Conservation (phyloP, 805 yeast species). For the Yarrowia hollandica region DNA sequence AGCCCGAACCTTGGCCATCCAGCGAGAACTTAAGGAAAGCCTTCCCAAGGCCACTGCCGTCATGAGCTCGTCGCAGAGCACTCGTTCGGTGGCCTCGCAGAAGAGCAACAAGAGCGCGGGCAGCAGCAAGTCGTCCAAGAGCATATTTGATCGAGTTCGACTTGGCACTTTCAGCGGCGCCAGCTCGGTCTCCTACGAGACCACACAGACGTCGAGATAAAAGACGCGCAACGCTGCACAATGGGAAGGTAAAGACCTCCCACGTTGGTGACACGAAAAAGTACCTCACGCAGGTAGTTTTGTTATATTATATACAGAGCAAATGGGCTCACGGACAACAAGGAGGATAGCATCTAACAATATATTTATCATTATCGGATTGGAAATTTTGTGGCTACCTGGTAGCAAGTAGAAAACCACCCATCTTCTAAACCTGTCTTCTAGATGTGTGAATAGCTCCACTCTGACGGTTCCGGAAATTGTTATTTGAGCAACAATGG, state of each 20-base stretch:
- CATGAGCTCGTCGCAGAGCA: slow-evolving; percentile 6
- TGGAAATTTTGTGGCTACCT: no score
- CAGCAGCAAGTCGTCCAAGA: slow-evolving; percentile 4
- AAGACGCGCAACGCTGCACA: no score
- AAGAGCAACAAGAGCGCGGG: slow-evolving; percentile 19
- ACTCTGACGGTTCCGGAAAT: no score
- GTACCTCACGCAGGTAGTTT: no score
- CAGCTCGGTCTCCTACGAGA: slow-evolving; percentile 13
- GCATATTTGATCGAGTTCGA: slow-evolving; percentile 19
- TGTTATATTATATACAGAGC: slow-evolving; percentile 12
- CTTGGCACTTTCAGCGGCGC: slow-evolving; percentile 16
- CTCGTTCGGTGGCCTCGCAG: slow-evolving; percentile 9
- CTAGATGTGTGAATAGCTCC: no score
- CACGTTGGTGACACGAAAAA: no score
- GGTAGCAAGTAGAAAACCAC: no score
- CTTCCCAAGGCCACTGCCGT: slow-evolving; percentile 13
- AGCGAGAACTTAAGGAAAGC: slow-evolving; percentile 25
- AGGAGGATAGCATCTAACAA: slow-evolving; percentile 20
- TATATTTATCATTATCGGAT: slow-evolving; percentile 7
- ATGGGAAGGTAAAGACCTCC: no score
- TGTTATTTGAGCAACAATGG: no score
- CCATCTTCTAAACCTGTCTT: no score
- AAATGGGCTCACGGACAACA: background rate
- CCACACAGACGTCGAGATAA: slow-evolving; percentile 10
- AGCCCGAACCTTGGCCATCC: slow-evolving; percentile 26